phyloP scores from a whole-genome alignment of 225 moss, liverwort and hornwort species.

The Antitrichia curtipendula region DNA sequence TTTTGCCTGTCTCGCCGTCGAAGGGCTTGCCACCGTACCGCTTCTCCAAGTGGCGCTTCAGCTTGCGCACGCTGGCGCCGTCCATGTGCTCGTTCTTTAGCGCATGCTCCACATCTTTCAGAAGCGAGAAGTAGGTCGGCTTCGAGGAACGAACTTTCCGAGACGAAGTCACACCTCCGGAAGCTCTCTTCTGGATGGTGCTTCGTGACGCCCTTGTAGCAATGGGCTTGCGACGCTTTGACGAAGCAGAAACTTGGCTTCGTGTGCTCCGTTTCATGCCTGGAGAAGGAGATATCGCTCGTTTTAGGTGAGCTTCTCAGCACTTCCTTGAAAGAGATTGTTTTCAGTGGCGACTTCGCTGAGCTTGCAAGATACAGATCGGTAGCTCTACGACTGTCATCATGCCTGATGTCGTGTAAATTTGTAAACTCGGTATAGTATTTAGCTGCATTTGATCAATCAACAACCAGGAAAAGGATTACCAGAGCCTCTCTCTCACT shows the following conservation, averaged over 20 bases:
- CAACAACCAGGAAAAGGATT: neutral
- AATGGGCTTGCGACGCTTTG: conserved; percentile 1
- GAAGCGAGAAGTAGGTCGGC: conserved; percentile 32
- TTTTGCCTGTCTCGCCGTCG: conserved; percentile 3
- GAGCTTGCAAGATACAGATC: neutral
- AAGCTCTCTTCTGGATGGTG: conserved; percentile 1
- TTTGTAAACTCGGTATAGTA: neutral
- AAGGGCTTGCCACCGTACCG: conserved; percentile 13
- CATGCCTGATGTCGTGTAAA: neutral
- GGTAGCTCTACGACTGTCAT: neutral
- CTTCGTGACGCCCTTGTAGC: neutral
- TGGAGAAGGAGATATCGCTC: neutral
- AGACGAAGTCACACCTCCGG: neutral
- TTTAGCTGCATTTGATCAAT: neutral
- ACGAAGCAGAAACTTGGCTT: neutral
- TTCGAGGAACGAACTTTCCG: neutral
- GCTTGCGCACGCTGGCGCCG: conserved; percentile 19
- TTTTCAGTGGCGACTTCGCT: neutral
- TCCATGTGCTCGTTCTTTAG: conserved; percentile 29
- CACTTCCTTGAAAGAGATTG: neutral
- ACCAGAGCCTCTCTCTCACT: neutral
- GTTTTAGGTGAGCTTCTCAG: neutral
- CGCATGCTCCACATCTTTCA: conserved; percentile 26
- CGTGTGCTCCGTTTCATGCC: conserved; percentile 7
- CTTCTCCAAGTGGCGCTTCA: conserved; percentile 23